These are phyloP conservation scores for Lachnellula occidentalis DNA, from an alignment of 2,329 filamentous ascomycete genomes.

Conservation along the genomic window DNA sequence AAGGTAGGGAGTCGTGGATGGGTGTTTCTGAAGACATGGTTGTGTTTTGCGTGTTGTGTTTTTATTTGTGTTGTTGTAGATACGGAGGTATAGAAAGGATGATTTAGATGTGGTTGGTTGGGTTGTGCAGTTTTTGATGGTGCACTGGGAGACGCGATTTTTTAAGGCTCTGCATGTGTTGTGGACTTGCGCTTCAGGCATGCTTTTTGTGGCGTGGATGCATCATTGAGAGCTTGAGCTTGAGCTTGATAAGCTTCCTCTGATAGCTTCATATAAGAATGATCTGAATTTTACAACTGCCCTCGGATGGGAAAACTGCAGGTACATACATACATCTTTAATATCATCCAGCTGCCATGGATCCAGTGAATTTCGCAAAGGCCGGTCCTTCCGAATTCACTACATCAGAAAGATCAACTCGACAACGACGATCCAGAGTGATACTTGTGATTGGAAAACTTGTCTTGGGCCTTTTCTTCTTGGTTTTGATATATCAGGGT, in stretches of 20 bases:
- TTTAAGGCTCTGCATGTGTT: not conserved
- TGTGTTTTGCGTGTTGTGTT: not conserved
- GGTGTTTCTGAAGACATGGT: slow-evolving; percentile 27
- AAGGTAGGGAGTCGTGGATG: slow-evolving; percentile 27
- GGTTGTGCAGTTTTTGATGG: not conserved
- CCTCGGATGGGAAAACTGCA: slow-evolving; percentile 4
- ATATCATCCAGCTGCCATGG: slow-evolving; percentile 5
- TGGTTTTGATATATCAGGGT: slow-evolving; percentile 6
- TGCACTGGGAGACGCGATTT: not conserved
- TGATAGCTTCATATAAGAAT: not conserved
- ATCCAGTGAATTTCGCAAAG: slow-evolving; percentile 10
- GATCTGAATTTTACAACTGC: slow-evolving; percentile 7
- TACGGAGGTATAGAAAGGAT: too few species aligned
- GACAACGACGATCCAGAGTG: not conserved
- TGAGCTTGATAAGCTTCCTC: not conserved
- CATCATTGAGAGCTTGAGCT: not conserved
- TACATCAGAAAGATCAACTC: too few species aligned
- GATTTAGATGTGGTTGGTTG: not conserved
- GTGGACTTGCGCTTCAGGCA: slow-evolving; percentile 22
- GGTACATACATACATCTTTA: not conserved
- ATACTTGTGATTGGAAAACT: not conserved
- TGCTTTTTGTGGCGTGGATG: not conserved
- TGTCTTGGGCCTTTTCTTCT: not conserved
- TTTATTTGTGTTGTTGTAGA: not conserved
- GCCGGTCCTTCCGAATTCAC: slow-evolving; percentile 19